Evolutionary conservation across 306 rosid genomes (phyloP), one percentile per base, ranked within the genome.

Genomic region (Citrullus mucosospermus): DNA sequence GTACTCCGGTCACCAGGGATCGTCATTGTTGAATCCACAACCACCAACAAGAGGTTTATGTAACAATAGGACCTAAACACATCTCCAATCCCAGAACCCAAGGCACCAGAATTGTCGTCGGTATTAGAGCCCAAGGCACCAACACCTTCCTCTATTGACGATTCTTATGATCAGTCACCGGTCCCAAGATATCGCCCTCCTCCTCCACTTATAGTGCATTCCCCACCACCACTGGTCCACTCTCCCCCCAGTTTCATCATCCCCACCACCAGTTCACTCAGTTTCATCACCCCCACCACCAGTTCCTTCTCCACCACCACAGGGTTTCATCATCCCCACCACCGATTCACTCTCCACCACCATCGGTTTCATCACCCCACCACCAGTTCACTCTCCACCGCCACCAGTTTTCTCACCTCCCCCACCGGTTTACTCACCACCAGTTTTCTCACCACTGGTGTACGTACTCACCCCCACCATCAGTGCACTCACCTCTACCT

Each of bases 1-100:
- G 98, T 50, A 73, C 79, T 30, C 71, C 20, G 0, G 88, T 89
- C 22, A 22, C 22, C 22, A 22, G 22, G 78, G 78, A 16, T 20
- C 87, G 2, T 1, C 50, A 4, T 77, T 82, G 50, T 18, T 34
- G 3, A 32, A 32, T 32, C 36, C 36, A 12, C 84, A 81, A 48
- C 83, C 81, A 4, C 78, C 60, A 36, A 5, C 39, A 36, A 4
- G 39, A 36, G 39, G 39, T 36, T 36, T 4, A 4, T 36, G 39
- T 36, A 36, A 4, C 39, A 36, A 36, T 0, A 5, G 39, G 6
- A 36, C 36, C 36, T 32, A 32, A 32, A 32, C 36, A 25, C 36
- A 32, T 32, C 36, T 32, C 36, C 36, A 32, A 32, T 32, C 36
- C 36, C 36, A 2, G 36, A 32, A 11, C 15, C 11, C 0, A 44